Evolutionary conservation across 78 protist genomes (phyloP).

Genomic region (Dictyostelium citrinum): DNA sequence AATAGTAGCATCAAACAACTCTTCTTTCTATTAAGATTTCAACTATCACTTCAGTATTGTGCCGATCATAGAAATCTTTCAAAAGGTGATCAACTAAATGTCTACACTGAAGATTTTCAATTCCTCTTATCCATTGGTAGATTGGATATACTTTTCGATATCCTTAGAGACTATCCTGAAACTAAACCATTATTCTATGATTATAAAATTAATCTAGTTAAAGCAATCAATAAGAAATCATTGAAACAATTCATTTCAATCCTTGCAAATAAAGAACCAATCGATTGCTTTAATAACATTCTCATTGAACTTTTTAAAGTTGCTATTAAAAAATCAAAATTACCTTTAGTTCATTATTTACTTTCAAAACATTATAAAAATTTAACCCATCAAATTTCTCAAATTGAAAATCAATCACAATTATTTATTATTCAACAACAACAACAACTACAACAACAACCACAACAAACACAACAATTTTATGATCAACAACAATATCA

Average conservation of each 20-base stretch:
- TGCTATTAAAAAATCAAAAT: neutral
- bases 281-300: neutral
- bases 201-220: neutral
- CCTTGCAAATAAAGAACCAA: neutral
- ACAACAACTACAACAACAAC: neutral
- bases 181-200: neutral
- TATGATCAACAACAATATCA: neutral
- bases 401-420: neutral
- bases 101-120: conserved; percentile 1
- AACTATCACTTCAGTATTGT: neutral
- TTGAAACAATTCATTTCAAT: neutral
- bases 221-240: neutral
- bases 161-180: neutral
- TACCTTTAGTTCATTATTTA: neutral
- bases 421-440: neutral
- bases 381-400: neutral
- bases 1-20: neutral
- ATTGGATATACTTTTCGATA: neutral
- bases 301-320: neutral
- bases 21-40: neutral
- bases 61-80: neutral
- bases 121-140: neutral
- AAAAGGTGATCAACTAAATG: neutral
- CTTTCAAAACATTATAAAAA: neutral
- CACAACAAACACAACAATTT: neutral